Evolutionary conservation across 805 yeast genomes (phyloP), one percentile per base, ranked within the genome.

Genomic region (Pichia insulana): DNA sequence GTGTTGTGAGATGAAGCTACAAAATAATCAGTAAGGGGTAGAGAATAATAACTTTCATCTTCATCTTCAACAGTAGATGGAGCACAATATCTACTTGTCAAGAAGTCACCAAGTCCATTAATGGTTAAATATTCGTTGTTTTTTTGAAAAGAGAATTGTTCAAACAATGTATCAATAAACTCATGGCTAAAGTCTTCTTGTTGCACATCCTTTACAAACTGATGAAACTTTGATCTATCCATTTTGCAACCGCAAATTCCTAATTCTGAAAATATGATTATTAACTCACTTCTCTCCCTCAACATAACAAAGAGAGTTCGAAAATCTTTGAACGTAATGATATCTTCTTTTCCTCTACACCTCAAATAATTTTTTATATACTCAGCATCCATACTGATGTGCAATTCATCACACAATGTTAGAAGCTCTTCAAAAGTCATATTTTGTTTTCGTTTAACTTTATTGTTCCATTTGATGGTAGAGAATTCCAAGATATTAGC

Each of bases 1-100:
- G 98, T 92, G 57, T 92, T 92, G 59, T 92, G 99, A 0, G 97
- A 88, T 0, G 97, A 86, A 0, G 96, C 87, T 26, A 94, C 83
- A 56, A 67, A 87, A 58, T 94, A 92, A 52, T 89, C 90, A 55
- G 78, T 85, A 30, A 92, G 55, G 0, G 98, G 97, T 22, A 67
- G 65, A 0, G 74, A 56, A 44, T 73, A 67, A 47, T 78, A 78
- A 13, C 26, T 12, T 5, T 34, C 8, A 27, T 34, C 13, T 30
- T 60, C 63, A n/a, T 45, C 48, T 9, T 30, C 36, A 30, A 39
- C 37, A 2, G 25, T 10, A 19, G 53, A 41, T 3, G 63, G 59
- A 1, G 56, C 42, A 1, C 63, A 52, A 41, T 54, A 55, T 13
- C 60, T 53, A 17, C 70, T 65, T n/a, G 54, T 43, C 17, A 65